Conservation (phyloP, 768 basidiomycete species). For the Hygrophoropsis aurantiaca region DNA sequence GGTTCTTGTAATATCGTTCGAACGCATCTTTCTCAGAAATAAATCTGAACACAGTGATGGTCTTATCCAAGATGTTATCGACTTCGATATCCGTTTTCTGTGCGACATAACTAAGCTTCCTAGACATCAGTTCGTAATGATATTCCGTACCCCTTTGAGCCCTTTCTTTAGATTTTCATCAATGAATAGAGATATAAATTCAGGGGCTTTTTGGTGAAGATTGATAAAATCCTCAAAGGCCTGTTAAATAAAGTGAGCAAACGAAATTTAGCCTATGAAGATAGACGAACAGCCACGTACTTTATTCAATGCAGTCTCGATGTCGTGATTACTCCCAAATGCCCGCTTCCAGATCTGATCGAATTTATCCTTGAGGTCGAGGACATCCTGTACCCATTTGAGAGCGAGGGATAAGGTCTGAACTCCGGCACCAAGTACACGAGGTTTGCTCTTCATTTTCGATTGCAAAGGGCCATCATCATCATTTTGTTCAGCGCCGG, state of each 20-base stretch:
- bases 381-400: slow-evolving; percentile 90
- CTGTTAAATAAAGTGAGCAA: slow-evolving; percentile 39
- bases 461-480: slow-evolving; percentile 31
- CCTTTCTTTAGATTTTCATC: slow-evolving; percentile 96
- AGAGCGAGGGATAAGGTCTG: slow-evolving; percentile 62
- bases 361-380: slow-evolving; percentile 91
- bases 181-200: slow-evolving; percentile 95
- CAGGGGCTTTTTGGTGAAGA: slow-evolving; percentile 80
- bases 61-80: slow-evolving; percentile 88
- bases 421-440: slow-evolving; percentile 38
- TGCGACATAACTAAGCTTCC: neutral
- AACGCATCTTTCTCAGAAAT: slow-evolving; percentile 96
- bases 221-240: slow-evolving; percentile 94
- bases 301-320: slow-evolving; percentile 84
- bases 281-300: slow-evolving; percentile 41
- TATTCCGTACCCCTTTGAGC: slow-evolving; percentile 77
- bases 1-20: slow-evolving; percentile 95
- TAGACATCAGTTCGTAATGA: slow-evolving; percentile 3
- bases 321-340: slow-evolving; percentile 68
- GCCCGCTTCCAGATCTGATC: slow-evolving; percentile 71
- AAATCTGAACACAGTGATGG: slow-evolving; percentile 93
- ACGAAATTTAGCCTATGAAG: neutral
- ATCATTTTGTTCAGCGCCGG: slow-evolving; percentile 34
- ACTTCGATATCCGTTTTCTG: slow-evolving; percentile 96
- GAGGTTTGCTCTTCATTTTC: slow-evolving; percentile 56